phyloP scores from a whole-genome alignment of 2,329 filamentous ascomycete species.

The Albophoma yamanashiensis region DNA sequence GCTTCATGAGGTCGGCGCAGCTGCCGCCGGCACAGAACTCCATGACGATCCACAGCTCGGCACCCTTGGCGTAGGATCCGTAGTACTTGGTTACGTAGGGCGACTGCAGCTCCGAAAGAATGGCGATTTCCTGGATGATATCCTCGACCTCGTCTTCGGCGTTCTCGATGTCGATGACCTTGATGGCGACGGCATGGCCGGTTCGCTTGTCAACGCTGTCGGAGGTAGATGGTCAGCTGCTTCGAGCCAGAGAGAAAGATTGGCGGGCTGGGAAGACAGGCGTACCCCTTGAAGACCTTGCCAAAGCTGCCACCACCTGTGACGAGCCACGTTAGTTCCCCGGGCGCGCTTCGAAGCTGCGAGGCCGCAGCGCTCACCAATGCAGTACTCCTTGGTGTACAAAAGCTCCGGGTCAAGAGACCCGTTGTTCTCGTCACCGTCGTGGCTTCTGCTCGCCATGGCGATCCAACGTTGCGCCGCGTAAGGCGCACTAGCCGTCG shows the following conservation, averaged over 20 bases:
- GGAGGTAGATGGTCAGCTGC: background rate
- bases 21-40: constrained; percentile 97
- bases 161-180: constrained; percentile 97
- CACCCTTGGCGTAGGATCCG: constrained; percentile 91
- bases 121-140: constrained; percentile 97
- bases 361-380: constrained; percentile 42
- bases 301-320: constrained; percentile 93
- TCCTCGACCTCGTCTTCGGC: constrained; percentile 99
- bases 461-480: constrained; percentile 1
- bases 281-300: constrained; percentile 92
- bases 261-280: background rate
- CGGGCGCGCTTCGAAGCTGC: too few relatives aligned
- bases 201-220: constrained; percentile 83
- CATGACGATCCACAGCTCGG: constrained; percentile 99
- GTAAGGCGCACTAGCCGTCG: background rate
- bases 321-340: background rate
- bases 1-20: constrained; percentile 92
- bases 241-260: too few relatives aligned
- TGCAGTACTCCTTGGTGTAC: constrained; percentile 88
- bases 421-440: constrained; percentile 37
- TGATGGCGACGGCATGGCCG: constrained; percentile 92
- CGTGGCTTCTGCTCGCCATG: constrained; percentile 39
- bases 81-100: constrained; percentile 97
- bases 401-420: constrained; percentile 73
- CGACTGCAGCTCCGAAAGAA: constrained; percentile 89